phyloP scores from a whole-genome alignment of 345 rosid genomes.

The Eucalyptus globulus region DNA sequence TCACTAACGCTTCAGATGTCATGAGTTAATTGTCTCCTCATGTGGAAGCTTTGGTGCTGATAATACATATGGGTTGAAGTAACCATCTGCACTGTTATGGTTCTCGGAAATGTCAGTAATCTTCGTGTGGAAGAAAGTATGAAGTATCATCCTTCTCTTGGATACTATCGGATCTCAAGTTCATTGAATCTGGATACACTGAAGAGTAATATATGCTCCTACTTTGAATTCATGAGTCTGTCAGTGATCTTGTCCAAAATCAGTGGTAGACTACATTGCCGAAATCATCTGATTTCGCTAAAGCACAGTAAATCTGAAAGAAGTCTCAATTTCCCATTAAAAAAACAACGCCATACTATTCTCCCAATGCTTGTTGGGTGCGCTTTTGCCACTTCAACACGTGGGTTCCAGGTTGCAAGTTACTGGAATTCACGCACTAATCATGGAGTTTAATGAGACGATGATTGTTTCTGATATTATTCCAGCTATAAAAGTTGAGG shows the following conservation, averaged over 20 bases:
- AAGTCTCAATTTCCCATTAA: background rate
- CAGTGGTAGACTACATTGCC: background rate
- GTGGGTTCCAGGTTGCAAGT: background rate
- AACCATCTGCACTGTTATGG: background rate
- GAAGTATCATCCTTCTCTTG: background rate
- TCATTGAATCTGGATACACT: background rate
- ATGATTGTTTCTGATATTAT: background rate
- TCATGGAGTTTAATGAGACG: background rate
- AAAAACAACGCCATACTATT: background rate
- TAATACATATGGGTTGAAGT: background rate
- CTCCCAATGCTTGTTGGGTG: background rate
- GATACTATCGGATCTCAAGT: background rate
- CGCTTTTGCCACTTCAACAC: background rate
- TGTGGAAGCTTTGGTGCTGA: background rate
- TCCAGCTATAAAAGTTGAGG: background rate
- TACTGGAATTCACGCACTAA: background rate
- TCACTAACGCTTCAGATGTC: background rate
- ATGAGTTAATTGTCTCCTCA: background rate
- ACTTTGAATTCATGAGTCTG: background rate
- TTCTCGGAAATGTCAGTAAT: background rate
- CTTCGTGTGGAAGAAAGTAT: background rate
- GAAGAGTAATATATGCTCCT: background rate
- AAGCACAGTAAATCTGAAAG: background rate
- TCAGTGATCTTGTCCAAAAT: background rate
- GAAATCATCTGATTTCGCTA: background rate